Evolutionary conservation across 2,329 filamentous ascomycete species (phyloP).

Genomic region (Nemania sp.): DNA sequence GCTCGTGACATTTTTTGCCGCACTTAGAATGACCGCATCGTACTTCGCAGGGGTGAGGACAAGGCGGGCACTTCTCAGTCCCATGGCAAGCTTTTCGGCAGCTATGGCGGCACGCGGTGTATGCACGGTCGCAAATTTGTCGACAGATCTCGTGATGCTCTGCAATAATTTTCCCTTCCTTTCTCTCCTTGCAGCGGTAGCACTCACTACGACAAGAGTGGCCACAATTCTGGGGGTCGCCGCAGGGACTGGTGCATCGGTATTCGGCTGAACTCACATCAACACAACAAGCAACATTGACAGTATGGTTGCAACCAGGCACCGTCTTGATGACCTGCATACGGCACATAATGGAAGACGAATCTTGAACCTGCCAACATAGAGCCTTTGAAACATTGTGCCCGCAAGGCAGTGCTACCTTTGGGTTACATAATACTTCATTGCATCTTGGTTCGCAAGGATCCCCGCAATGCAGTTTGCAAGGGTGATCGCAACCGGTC

Average conservation of each 20-base stretch:
- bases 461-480: conserved; percentile 49
- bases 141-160: conserved; percentile 53
- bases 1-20: conserved; percentile 57
- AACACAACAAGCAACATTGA: conserved; percentile 52
- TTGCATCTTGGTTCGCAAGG: conserved; percentile 45
- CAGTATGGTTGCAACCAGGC: conserved; percentile 57
- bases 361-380: conserved; percentile 51
- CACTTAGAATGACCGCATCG: conserved; percentile 61
- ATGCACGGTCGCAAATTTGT: conserved; percentile 53
- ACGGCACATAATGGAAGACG: conserved; percentile 52
- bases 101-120: conserved; percentile 58
- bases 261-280: conserved; percentile 49
- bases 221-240: conserved; percentile 54
- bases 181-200: conserved; percentile 48
- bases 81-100: conserved; percentile 59
- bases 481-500: conserved; percentile 49
- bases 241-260: conserved; percentile 54
- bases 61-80: conserved; percentile 50
- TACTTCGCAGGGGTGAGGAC: conserved; percentile 55
- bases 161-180: conserved; percentile 36
- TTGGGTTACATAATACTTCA: conserved; percentile 36
- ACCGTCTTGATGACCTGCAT: conserved; percentile 51
- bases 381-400: conserved; percentile 40
- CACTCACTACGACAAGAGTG: conserved; percentile 59
- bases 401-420: conserved; percentile 46